Conservation (phyloP, 108 stramenopile genomes). For the Seminavis robusta region DNA sequence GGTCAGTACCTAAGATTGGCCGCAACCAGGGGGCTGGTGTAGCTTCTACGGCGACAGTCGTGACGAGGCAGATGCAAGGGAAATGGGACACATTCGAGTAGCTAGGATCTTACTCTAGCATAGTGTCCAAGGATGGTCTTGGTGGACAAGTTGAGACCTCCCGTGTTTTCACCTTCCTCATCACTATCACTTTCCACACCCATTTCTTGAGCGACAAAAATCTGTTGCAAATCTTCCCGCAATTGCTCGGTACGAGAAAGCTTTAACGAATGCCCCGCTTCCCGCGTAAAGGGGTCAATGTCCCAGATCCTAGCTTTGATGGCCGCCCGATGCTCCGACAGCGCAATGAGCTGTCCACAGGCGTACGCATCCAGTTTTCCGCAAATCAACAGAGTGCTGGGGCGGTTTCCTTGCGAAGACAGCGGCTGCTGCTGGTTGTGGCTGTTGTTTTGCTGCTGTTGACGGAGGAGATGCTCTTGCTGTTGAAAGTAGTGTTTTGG, state of each 20-base stretch:
- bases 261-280: constrained; percentile 27
- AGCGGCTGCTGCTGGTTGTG: not conserved
- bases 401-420: constrained; percentile 56
- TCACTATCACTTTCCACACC: constrained; percentile 13
- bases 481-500: not conserved
- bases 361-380: constrained; percentile 74
- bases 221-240: constrained; percentile 29
- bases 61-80: too few species aligned
- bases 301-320: constrained; percentile 75
- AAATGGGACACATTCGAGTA: too few species aligned
- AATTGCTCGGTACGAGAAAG: constrained; percentile 31
- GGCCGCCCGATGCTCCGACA: constrained; percentile 78
- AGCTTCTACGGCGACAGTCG: too few species aligned
- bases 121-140: constrained; percentile 64
- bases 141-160: constrained; percentile 45
- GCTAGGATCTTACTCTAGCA: constrained; percentile 40
- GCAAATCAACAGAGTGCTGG: constrained; percentile 66
- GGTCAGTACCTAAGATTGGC: too few species aligned
- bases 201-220: constrained; percentile 11
- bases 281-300: constrained; percentile 59
- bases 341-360: constrained; percentile 77
- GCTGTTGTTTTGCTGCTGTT: too few species aligned
- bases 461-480: too few species aligned
- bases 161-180: not conserved
- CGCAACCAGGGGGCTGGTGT: too few species aligned